Base-by-base conservation (phyloP, 345 rosid species). In the Hypericum androsaemum region DNA sequence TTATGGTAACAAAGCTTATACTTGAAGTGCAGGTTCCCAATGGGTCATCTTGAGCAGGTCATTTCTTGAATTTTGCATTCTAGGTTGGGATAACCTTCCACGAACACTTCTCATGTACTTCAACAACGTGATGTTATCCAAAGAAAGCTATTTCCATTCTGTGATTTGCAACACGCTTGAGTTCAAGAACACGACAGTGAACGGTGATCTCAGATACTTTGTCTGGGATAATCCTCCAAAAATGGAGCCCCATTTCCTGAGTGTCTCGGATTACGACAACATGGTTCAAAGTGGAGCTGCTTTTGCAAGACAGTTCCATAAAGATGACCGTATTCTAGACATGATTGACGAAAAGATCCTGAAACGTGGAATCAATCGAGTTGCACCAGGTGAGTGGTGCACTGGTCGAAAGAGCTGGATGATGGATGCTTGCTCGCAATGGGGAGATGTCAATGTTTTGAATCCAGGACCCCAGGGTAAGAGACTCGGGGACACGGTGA, bases 221-320 rank as follows among this genome's bases (percentile, higher is more conserved):
- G 72, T 88, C 39, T 94, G 99, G 99, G 99, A 94, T 68, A 86
- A 78, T 70, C 96, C 99, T 13, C 97, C 97, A 0, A 86, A 83
- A 70, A 88, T 86, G 97, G 94, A 86, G 43, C 99, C 99, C 8
- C 87, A 77, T 52, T 77, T 74, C 66, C 82, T 94, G n/a, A 73
- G 64, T 41, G 11, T 48, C 12, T 72, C 86, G 0, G 86, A 94
- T 64, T 85, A 73, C 44, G 73, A 81, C 9, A 75, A 67, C 41
- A 81, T 94, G 88, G 80, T 74, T 49, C 77, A 77, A 46, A 88
- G 97, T 39, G 99, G 99, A 54, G 88, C 88, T 41, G 95, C 86
- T 15, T 94, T 94, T 38, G 97, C 89, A 0, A 70, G 95, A 58
- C 94, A 83, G 60, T 94, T 94, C 71, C 52, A 70, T 57, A 70